Conservation (phyloP, 2,329 filamentous ascomycete genomes). For the Penicillium sp. region DNA sequence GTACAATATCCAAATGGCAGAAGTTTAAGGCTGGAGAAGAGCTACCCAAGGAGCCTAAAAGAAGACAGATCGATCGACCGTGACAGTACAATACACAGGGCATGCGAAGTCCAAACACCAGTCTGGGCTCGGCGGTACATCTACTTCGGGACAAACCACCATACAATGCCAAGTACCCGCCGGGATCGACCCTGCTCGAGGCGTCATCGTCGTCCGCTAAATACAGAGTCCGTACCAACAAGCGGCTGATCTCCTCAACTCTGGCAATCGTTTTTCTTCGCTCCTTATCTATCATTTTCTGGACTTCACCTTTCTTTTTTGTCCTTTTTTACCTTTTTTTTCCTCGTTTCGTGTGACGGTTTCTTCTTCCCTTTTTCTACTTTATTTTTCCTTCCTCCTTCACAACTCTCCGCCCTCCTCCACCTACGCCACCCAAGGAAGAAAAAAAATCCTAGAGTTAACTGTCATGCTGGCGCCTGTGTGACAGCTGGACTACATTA, state of each 20-base stretch:
- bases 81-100: slow-evolving; percentile 13
- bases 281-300: slow-evolving; percentile 22
- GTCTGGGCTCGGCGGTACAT: slow-evolving; percentile 7
- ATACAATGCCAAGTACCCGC: neutral
- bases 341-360: neutral
- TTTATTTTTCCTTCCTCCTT: neutral
- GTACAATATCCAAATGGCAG: too few relatives aligned
- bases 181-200: slow-evolving; percentile 13
- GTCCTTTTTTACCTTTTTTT: slow-evolving; percentile 9
- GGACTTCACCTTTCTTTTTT: slow-evolving; percentile 6
- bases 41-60: slow-evolving; percentile 18
- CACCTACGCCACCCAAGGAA: neutral
- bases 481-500: slow-evolving; percentile 39
- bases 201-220: slow-evolving; percentile 9
- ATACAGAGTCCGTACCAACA: slow-evolving; percentile 7
- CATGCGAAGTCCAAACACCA: slow-evolving; percentile 1
- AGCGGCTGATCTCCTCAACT: slow-evolving; percentile 21
- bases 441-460: slow-evolving; percentile 9
- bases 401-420: neutral
- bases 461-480: slow-evolving; percentile 38
- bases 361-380: slow-evolving; percentile 4
- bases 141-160: neutral
- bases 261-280: slow-evolving; percentile 16
- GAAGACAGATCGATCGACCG: slow-evolving; percentile 22
- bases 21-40: neutral